Evolutionary conservation across 805 yeast species (phyloP), one percentile per base, ranked within the genome.

Genomic region (Barnettozyma californica): DNA sequence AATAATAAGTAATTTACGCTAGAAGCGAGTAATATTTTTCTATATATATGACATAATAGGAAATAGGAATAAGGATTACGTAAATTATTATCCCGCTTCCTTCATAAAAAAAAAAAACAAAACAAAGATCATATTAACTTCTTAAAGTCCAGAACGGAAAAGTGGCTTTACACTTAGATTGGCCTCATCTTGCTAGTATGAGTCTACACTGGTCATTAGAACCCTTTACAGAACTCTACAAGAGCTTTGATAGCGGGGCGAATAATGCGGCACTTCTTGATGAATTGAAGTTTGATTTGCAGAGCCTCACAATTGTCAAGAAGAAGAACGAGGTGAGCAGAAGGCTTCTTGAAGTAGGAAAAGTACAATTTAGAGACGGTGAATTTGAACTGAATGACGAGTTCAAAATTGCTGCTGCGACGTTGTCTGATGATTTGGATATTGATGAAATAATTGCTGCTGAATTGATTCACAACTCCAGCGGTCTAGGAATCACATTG

Each of bases 361-460:
- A 66, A 29, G 61, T 83, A 7, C 62, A 61, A 9, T 69, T 90
- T 29, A 67, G 73, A 18, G 81, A 75, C 57, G 83, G 83, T 21
- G 76, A 74, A 13, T 83, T 77, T 56, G 76, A 77, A 50, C 64
- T 91, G 29, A 88, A 86, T 59, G 70, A 78, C 42, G 78, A 79
- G 35, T 91, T 89, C 56, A 71, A 84, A 36, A 73, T 80, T 45
- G 71, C 77, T 4, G 76, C 89, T 1, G 70, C 81, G 5, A 70
- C 71, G 21, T 59, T 85, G 16, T 69, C 91, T 0, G 87, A 81
- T 53, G 81, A 80, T 35, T 71, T 92, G 45, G 72, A 86, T 44
- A 69, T 92, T 45, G 95, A 92, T 64, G 97, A 92, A 62, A 45
- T 86, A 26, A 71, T 77, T 2, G 77, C 87, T 1, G 94, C 95